phyloP scores from a whole-genome alignment of 2,329 filamentous ascomycete species.

The Alternaria ethzedia region DNA sequence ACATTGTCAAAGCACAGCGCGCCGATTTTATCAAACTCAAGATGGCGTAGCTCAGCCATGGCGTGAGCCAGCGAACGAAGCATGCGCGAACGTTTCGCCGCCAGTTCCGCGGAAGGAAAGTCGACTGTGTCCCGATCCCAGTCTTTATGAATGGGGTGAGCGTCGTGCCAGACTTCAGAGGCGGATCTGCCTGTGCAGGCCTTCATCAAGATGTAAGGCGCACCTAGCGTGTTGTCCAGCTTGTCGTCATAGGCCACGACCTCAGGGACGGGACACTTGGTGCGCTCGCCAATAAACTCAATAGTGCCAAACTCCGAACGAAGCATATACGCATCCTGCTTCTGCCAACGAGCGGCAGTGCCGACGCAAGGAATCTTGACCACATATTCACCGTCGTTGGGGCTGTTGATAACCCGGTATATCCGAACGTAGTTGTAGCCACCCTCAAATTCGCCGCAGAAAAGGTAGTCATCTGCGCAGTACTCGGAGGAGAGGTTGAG shows the following conservation, averaged over 20 bases:
- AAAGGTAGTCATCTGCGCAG: neutral
- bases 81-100: neutral
- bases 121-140: neutral
- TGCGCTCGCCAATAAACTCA: neutral
- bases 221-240: neutral
- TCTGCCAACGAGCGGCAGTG: neutral
- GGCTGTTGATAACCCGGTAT: neutral
- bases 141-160: neutral
- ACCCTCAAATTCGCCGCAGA: neutral
- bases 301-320: neutral
- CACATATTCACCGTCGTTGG: neutral
- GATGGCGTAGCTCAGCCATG: neutral
- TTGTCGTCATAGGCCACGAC: neutral
- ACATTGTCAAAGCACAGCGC: neutral
- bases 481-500: constrained; percentile 1
- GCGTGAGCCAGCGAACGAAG: neutral
- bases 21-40: neutral
- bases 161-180: neutral
- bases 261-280: neutral
- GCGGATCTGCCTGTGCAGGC: neutral
- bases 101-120: neutral
- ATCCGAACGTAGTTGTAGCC: neutral
- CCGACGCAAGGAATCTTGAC: neutral
- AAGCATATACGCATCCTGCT: neutral
- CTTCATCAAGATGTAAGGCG: neutral